Percentiles rank a stretch among this genome's conserved stretches.
phyloP scores from a whole-genome alignment of 768 basidiomycete genomes.

The Austroboletus eburneus region DNA sequence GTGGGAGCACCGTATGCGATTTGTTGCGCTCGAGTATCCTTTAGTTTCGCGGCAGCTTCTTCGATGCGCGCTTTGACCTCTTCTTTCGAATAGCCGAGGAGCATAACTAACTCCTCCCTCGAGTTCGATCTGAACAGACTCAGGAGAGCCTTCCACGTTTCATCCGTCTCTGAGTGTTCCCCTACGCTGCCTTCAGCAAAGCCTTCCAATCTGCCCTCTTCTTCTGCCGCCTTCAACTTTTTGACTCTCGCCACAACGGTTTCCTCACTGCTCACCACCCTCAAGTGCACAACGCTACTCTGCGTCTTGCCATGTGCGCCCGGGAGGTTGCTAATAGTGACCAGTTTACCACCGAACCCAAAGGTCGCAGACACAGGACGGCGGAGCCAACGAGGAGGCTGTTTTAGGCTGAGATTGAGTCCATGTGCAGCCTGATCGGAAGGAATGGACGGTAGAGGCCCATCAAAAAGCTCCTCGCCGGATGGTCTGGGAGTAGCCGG shows the following conservation, averaged over 20 bases:
- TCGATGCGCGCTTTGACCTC: constrained; percentile 77
- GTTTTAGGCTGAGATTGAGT: constrained; percentile 77
- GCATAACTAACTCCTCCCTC: constrained; percentile 81
- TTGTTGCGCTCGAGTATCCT: constrained; percentile 34
- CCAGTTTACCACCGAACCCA: constrained; percentile 88
- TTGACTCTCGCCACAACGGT: constrained; percentile 70
- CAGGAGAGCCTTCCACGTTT: constrained; percentile 83
- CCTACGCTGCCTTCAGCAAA: constrained; percentile 62
- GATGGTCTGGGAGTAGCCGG: constrained; percentile 46
- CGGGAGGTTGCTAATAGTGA: constrained; percentile 74
- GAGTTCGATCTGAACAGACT: constrained; percentile 88
- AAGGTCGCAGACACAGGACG: constrained; percentile 79
- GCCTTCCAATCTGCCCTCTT: constrained; percentile 49
- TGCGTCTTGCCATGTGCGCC: constrained; percentile 74
- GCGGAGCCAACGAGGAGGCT: constrained; percentile 96
- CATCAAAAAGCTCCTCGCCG: constrained; percentile 78
- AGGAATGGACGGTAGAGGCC: constrained; percentile 42
- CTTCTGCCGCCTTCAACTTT: constrained; percentile 59
- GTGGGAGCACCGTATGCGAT: constrained; percentile 25
- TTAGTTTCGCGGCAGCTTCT: constrained; percentile 76
- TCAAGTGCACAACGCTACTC: constrained; percentile 75
- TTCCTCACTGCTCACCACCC: constrained; percentile 73
- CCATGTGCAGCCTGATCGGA: constrained; percentile 41
- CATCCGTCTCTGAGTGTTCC: constrained; percentile 34
- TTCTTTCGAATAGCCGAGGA: constrained; percentile 89